A percentile compares a stretch with the other conserved stretches of the same genome.
Evolutionary conservation across 2,329 filamentous ascomycete species (phyloP).

Genomic region (Ophiostoma piceae): DNA sequence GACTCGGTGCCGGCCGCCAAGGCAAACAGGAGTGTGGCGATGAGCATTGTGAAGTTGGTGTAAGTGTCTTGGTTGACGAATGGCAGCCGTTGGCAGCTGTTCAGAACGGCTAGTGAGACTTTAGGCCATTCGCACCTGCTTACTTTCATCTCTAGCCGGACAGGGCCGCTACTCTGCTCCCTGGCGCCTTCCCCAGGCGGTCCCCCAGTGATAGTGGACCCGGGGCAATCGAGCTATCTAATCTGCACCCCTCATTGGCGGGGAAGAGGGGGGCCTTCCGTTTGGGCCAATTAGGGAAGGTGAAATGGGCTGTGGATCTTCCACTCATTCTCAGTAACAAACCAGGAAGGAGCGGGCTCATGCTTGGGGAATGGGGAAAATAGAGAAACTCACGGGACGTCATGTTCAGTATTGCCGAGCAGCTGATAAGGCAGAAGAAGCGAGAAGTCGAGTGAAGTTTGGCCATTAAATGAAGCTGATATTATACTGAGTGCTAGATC

Average conservation of each 20-base stretch:
- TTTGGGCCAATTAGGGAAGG: constrained; percentile 16
- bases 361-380: constrained; percentile 13
- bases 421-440: neutral
- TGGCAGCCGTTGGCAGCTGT: neutral
- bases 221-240: neutral
- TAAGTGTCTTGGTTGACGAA: neutral
- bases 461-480: neutral
- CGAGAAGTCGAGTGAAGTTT: neutral
- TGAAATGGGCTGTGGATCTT: neutral
- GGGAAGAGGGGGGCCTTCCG: constrained; percentile 14
- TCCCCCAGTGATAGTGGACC: neutral
- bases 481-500: neutral
- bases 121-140: neutral
- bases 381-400: constrained; percentile 15
- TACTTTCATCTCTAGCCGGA: constrained; percentile 8
- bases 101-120: neutral
- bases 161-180: neutral
- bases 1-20: constrained; percentile 4
- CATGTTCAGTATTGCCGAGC: constrained; percentile 4
- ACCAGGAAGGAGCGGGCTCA: neutral
- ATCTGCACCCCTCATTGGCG: constrained; percentile 20
- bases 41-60: constrained; percentile 3
- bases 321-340: neutral
- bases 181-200: neutral
- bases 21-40: constrained; percentile 1